Conservation (phyloP, 129 eudicot genomes). For the Tagetes patula region DNA sequence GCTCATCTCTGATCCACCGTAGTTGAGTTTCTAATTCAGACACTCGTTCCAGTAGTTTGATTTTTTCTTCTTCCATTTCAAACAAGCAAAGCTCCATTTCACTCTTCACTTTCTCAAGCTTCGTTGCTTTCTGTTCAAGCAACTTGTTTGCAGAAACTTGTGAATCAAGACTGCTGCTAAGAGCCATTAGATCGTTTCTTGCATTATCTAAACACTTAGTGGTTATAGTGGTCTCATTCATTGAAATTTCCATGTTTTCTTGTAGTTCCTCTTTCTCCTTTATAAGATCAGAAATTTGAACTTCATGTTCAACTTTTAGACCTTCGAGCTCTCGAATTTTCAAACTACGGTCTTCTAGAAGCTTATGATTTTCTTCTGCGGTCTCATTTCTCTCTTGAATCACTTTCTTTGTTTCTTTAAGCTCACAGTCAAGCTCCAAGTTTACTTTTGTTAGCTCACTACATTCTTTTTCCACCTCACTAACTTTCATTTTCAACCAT, state of each 20-base stretch:
- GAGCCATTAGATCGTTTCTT: constrained; percentile 44
- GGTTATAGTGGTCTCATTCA: constrained; percentile 44
- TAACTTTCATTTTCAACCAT: constrained; percentile 40
- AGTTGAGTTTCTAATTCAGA: constrained; percentile 48
- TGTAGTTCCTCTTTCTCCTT: constrained; percentile 48
- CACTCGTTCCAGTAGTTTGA: constrained; percentile 35
- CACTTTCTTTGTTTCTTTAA: constrained; percentile 48
- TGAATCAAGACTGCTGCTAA: constrained; percentile 50
- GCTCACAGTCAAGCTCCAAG: constrained; percentile 52
- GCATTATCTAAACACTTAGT: constrained; percentile 59
- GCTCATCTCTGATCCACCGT: constrained; percentile 31
- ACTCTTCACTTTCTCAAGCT: constrained; percentile 42
- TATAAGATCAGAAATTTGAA: constrained; percentile 35
- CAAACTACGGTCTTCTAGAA: constrained; percentile 36
- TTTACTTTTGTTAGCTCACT: constrained; percentile 67
- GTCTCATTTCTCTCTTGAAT: constrained; percentile 31
- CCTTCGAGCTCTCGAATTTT: constrained; percentile 43
- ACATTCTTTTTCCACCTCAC: constrained; percentile 65
- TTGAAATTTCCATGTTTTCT: constrained; percentile 45
- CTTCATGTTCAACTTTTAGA: constrained; percentile 42
- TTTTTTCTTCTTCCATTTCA: constrained; percentile 56
- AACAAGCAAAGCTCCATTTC: constrained; percentile 44
- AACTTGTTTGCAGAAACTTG: constrained; percentile 55
- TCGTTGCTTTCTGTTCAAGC: constrained; percentile 44
- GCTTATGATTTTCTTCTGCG: constrained; percentile 45